A percentile compares a stretch with the other conserved stretches of the same genome.
Evolutionary conservation across 2,329 filamentous ascomycete genomes (phyloP).

Genomic region (Fusarium decemcellulare): DNA sequence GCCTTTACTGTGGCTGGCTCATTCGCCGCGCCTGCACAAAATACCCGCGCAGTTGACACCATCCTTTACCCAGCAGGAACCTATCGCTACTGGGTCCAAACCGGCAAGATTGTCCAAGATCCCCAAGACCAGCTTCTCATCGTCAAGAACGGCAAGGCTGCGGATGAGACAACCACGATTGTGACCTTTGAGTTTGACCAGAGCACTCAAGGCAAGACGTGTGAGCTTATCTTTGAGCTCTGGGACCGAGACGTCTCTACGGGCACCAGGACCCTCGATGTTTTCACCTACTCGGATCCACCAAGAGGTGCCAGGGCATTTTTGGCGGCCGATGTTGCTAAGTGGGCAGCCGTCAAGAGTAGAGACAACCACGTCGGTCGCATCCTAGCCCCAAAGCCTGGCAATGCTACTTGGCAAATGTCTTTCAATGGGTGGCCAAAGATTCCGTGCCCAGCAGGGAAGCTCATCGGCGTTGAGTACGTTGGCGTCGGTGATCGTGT

Average conservation of each 20-base stretch:
- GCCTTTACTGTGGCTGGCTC: background rate
- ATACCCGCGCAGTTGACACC: background rate
- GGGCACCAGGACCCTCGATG: conserved; percentile 10
- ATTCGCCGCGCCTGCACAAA: background rate
- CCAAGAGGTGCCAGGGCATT: background rate
- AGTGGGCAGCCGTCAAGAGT: conserved; percentile 7
- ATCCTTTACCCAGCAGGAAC: conserved; percentile 16
- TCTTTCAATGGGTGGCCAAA: conserved; percentile 12
- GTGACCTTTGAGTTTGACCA: conserved; percentile 20
- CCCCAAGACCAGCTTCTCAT: conserved; percentile 20
- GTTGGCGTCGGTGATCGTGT: conserved; percentile 13
- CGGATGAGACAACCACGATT: conserved; percentile 18
- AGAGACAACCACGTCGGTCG: conserved; percentile 15
- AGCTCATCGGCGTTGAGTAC: conserved; percentile 18
- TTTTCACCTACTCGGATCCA: conserved; percentile 19
- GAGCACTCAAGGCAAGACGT: conserved; percentile 6
- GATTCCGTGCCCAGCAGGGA: conserved; percentile 20
- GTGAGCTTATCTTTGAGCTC: conserved; percentile 25
- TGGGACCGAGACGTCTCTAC: conserved; percentile 22
- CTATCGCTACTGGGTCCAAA: conserved; percentile 18
- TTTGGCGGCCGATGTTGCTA: background rate
- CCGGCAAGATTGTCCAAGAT: conserved; percentile 1
- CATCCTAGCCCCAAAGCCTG: conserved; percentile 5
- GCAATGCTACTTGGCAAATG: conserved; percentile 5
- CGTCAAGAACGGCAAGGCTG: conserved; percentile 19